A percentile compares a stretch with the other conserved stretches of the same genome.
phyloP scores from a whole-genome alignment of 108 stramenopile species.

The Mayamaea pseudoterrestris region DNA sequence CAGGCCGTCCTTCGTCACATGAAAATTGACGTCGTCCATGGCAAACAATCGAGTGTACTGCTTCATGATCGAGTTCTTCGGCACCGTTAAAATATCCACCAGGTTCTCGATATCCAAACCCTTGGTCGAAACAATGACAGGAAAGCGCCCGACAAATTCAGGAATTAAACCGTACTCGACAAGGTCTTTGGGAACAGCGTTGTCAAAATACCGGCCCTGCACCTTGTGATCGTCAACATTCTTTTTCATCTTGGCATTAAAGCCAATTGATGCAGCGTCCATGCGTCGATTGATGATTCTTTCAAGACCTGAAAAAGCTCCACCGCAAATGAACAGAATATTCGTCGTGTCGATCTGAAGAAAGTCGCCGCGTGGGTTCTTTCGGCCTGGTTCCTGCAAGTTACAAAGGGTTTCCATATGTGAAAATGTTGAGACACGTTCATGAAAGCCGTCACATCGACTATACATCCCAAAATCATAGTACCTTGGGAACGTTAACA shows the following conservation, averaged over 20 bases:
- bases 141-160: conserved; percentile 95
- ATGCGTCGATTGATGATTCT: conserved; percentile 84
- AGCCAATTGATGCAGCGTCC: conserved; percentile 90
- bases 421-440: neutral
- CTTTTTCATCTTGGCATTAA: conserved; percentile 92
- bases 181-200: conserved; percentile 90
- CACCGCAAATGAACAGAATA: conserved; percentile 96
- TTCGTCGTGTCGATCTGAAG: conserved; percentile 95
- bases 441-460: neutral
- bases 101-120: conserved; percentile 81
- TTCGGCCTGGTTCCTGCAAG: conserved; percentile 71
- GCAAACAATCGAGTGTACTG: conserved; percentile 93
- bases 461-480: conserved; percentile 6
- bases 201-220: conserved; percentile 80
- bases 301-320: conserved; percentile 95
- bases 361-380: conserved; percentile 91
- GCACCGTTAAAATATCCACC: conserved; percentile 90
- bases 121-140: conserved; percentile 91
- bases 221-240: conserved; percentile 77
- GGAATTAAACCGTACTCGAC: conserved; percentile 94
- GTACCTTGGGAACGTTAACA: conserved; percentile 96
- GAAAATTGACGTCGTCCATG: conserved; percentile 90
- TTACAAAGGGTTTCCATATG: neutral
- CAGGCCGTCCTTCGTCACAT: conserved; percentile 86
- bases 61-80: conserved; percentile 92